Conservation (phyloP, 78 protist species). For the Speleostelium caveatum region DNA sequence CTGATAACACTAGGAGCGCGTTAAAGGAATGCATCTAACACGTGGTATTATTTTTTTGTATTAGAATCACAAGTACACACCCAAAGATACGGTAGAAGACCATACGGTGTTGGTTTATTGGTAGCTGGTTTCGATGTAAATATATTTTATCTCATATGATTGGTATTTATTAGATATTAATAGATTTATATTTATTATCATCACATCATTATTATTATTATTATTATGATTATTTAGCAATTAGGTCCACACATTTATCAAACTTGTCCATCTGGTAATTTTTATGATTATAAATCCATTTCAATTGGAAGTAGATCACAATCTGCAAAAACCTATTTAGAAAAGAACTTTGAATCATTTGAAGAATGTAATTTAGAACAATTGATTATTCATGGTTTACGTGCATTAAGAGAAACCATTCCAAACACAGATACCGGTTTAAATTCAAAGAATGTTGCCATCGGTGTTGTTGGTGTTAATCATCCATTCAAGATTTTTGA, state of each 20-base stretch:
- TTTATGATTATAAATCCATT: constrained; percentile 91
- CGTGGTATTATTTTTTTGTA: background rate
- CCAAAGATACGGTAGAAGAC: constrained; percentile 92
- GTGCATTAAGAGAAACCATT: constrained; percentile 90
- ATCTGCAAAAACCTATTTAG: constrained; percentile 97
- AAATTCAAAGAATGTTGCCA: constrained; percentile 81
- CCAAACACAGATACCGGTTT: constrained; percentile 81
- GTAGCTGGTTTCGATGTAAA: constrained; percentile 96
- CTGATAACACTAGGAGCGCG: background rate
- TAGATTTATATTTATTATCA: background rate
- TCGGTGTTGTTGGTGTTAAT: constrained; percentile 89
- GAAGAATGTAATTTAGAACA: constrained; percentile 83
- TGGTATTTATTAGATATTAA: background rate
- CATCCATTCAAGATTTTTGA: constrained; percentile 61
- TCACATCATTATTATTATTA: background rate
- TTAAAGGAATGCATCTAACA: background rate
- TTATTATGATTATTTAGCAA: constrained; percentile 8
- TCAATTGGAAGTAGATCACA: constrained; percentile 98
- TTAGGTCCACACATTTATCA: constrained; percentile 94
- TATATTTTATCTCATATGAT: background rate
- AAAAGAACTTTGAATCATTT: constrained; percentile 89
- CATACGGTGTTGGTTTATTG: constrained; percentile 98
- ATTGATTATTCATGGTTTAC: constrained; percentile 94
- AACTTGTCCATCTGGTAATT: constrained; percentile 96
- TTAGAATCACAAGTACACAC: constrained; percentile 92